Conservation (phyloP, 805 yeast species). For the Metschnikowia lunata region DNA sequence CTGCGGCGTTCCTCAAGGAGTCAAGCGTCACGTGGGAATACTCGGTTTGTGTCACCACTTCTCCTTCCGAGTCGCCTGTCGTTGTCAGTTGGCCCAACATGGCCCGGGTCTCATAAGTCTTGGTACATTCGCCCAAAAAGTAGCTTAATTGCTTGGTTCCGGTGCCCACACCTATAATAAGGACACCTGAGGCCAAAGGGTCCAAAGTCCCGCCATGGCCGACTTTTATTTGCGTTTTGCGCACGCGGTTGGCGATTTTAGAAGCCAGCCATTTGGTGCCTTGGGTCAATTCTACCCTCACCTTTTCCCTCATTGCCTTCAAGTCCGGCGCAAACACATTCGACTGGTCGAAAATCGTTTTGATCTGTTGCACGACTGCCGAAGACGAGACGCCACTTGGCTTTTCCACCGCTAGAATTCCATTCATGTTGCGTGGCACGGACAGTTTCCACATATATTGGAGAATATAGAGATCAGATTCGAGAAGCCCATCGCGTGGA, state of each 20-base stretch:
- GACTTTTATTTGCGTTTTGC: constrained; percentile 67
- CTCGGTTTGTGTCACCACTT: constrained; percentile 56
- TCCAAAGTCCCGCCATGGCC: constrained; percentile 99
- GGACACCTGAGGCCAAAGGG: constrained; percentile 91
- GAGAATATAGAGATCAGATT: too few relatives aligned
- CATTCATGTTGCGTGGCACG: constrained; percentile 56
- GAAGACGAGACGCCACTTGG: constrained; percentile 84
- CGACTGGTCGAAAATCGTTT: constrained; percentile 57
- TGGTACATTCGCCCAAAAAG: constrained; percentile 69
- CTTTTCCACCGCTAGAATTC: constrained; percentile 87
- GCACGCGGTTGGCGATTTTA: constrained; percentile 48
- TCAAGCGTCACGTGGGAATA: constrained; percentile 55
- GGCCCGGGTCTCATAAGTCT: constrained; percentile 80
- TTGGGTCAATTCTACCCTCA: constrained; percentile 36
- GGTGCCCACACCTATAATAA: constrained; percentile 84
- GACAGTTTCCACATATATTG: too few relatives aligned
- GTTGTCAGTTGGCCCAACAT: constrained; percentile 87
- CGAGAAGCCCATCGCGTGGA: not conserved
- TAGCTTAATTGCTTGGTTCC: constrained; percentile 82
- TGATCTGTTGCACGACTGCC: constrained; percentile 63
- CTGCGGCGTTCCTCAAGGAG: constrained; percentile 44
- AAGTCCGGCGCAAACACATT: constrained; percentile 53
- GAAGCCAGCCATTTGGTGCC: constrained; percentile 40
- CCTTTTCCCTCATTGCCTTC: constrained; percentile 44
- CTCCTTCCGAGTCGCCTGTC: constrained; percentile 92